Conservation (phyloP, 768 basidiomycete species). For the Phylloporus sp. region DNA sequence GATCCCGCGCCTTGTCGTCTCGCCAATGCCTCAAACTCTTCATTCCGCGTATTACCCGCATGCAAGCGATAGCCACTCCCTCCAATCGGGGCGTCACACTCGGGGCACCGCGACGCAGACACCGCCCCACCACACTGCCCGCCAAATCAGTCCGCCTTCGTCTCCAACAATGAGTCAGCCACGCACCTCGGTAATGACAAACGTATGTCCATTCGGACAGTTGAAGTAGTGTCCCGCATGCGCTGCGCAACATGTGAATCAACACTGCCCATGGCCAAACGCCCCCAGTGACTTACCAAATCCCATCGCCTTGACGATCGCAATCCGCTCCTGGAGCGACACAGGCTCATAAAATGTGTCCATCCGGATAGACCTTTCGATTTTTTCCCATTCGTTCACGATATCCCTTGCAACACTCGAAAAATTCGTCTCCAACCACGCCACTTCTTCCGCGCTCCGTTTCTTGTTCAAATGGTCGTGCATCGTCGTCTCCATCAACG, state of each 20-base stretch:
- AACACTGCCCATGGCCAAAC: not conserved
- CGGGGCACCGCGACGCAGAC: slow-evolving; percentile 46
- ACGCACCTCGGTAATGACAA: slow-evolving; percentile 52
- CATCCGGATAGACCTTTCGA: slow-evolving; percentile 37
- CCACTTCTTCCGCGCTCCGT: slow-evolving; percentile 13
- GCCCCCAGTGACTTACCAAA: slow-evolving; percentile 43
- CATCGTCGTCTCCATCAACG: slow-evolving; percentile 3
- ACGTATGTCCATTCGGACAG: slow-evolving; percentile 59
- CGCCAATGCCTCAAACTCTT: slow-evolving; percentile 47
- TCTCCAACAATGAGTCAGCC: not conserved
- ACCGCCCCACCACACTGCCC: slow-evolving; percentile 58
- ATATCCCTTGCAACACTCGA: slow-evolving; percentile 34
- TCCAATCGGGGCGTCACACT: slow-evolving; percentile 54
- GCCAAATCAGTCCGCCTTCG: not conserved
- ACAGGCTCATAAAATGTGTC: slow-evolving; percentile 51
- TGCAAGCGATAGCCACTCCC: slow-evolving; percentile 42
- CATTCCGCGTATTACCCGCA: slow-evolving; percentile 40
- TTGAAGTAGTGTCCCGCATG: slow-evolving; percentile 46
- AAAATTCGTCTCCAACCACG: slow-evolving; percentile 47
- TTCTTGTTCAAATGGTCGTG: slow-evolving; percentile 23
- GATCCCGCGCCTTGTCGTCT: slow-evolving; percentile 23
- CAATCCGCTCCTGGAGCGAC: slow-evolving; percentile 49
- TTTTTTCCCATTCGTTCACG: slow-evolving; percentile 43
- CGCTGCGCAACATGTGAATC: slow-evolving; percentile 17
- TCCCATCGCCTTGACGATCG: slow-evolving; percentile 46